Conservation (phyloP, 441 rosid species). For the Daphne laureola region DNA sequence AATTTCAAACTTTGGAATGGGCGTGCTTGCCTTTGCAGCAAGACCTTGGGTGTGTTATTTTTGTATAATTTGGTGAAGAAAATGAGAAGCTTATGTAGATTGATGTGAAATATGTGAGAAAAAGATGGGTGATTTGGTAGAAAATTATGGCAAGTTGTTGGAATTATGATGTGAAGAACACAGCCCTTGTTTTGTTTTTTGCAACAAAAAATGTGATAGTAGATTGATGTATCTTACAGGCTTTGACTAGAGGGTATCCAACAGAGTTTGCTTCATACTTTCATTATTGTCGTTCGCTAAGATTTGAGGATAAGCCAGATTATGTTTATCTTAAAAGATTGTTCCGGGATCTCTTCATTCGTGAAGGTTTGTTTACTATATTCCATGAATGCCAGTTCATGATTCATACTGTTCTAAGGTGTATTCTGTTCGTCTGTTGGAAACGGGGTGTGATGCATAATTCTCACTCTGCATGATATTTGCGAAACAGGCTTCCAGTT, state of each 20-base stretch:
- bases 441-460: conserved; percentile 4
- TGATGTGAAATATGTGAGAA: no score
- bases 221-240: conserved; percentile 48
- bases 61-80: neutral
- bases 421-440: neutral
- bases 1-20: no score
- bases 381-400: conserved; percentile 53
- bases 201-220: conserved; percentile 33
- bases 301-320: conserved; percentile 97
- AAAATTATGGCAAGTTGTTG: no score
- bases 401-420: no score
- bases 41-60: neutral
- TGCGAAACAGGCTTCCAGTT: conserved; percentile 75
- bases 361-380: conserved; percentile 69
- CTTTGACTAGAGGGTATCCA: conserved; percentile 90
- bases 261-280: conserved; percentile 96
- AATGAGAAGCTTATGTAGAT: no score
- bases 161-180: no score
- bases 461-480: conserved; percentile 16
- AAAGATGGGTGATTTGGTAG: no score
- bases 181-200: conserved; percentile 1
- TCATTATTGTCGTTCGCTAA: conserved; percentile 86
- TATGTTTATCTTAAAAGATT: conserved; percentile 89
- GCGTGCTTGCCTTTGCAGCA: no score
- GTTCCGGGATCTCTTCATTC: conserved; percentile 94